Evolutionary conservation across 2,329 filamentous ascomycete genomes (phyloP).

Genomic region (Ascochyta rabiei): DNA sequence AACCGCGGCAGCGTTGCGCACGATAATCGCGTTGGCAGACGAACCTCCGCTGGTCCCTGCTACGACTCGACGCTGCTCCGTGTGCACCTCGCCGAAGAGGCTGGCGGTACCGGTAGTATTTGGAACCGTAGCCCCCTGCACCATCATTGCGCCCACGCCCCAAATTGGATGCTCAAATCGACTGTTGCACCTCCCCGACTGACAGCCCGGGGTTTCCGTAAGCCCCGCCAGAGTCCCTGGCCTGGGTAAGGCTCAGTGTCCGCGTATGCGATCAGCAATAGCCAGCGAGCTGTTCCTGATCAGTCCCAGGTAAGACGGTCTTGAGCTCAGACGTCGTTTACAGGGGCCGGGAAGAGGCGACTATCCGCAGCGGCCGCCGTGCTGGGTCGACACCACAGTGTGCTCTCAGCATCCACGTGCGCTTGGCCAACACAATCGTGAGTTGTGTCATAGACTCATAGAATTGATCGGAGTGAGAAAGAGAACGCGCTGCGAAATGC

Average conservation of each 20-base stretch:
- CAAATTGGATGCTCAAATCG: conserved; percentile 4
- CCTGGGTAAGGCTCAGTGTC: conserved; percentile 24
- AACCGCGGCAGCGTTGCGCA: background rate
- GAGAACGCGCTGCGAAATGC: conserved; percentile 19
- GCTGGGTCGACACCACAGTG: conserved; percentile 14
- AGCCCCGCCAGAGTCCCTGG: conserved; percentile 19
- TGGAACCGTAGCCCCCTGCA: conserved; percentile 13
- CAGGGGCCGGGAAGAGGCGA: conserved; percentile 27
- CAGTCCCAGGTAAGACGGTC: conserved; percentile 9
- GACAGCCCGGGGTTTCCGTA: conserved; percentile 32
- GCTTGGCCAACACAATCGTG: conserved; percentile 8
- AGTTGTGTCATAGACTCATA: conserved; percentile 11
- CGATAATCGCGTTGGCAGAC: background rate
- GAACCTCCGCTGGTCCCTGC: background rate
- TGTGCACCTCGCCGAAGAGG: conserved; percentile 15
- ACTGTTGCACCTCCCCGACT: conserved; percentile 15
- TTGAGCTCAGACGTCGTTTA: conserved; percentile 9
- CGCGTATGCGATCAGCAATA: conserved; percentile 5
- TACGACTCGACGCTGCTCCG: background rate
- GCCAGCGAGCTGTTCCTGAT: conserved; percentile 19
- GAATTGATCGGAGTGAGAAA: conserved; percentile 9
- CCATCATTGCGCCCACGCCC: conserved; percentile 9
- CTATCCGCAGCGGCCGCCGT: conserved; percentile 26
- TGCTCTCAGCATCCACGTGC: conserved; percentile 21
- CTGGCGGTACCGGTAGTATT: background rate